Evolutionary conservation across 345 rosid genomes (phyloP).

Genomic region (Sonneratia caseolaris): DNA sequence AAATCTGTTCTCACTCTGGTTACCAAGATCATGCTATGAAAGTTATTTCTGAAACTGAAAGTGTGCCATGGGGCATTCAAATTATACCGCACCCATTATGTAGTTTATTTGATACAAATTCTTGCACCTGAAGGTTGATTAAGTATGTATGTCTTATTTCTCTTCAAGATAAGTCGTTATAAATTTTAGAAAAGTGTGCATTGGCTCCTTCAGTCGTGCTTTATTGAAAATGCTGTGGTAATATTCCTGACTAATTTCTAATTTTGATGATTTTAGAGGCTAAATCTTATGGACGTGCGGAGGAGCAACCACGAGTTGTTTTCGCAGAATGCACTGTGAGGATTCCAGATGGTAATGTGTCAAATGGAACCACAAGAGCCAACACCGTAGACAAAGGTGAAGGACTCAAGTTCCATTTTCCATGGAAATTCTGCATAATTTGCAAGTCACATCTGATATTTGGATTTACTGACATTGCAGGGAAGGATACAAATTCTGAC

Average conservation of each 20-base stretch:
- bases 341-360: conserved; percentile 22
- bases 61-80: not conserved
- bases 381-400: not conserved
- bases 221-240: not conserved
- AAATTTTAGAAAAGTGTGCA: not conserved
- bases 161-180: not conserved
- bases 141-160: not conserved
- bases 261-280: not conserved
- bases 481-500: conserved; percentile 13
- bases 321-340: conserved; percentile 25
- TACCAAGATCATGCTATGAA: not conserved
- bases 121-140: not conserved
- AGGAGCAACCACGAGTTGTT: conserved; percentile 24
- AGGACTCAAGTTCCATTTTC: conserved; percentile 10
- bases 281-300: conserved; percentile 15
- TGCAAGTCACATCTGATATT: not conserved
- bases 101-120: not conserved
- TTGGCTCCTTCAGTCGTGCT: not conserved
- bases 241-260: not conserved
- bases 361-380: conserved; percentile 2
- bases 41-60: not conserved
- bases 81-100: not conserved
- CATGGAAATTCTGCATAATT: not conserved
- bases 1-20: not conserved
- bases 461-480: conserved; percentile 15